Percentiles rank a stretch among this genome's conserved stretches.
phyloP scores from a whole-genome alignment of 2,329 filamentous ascomycete genomes.

The Talaromyces albobiverticillius region DNA sequence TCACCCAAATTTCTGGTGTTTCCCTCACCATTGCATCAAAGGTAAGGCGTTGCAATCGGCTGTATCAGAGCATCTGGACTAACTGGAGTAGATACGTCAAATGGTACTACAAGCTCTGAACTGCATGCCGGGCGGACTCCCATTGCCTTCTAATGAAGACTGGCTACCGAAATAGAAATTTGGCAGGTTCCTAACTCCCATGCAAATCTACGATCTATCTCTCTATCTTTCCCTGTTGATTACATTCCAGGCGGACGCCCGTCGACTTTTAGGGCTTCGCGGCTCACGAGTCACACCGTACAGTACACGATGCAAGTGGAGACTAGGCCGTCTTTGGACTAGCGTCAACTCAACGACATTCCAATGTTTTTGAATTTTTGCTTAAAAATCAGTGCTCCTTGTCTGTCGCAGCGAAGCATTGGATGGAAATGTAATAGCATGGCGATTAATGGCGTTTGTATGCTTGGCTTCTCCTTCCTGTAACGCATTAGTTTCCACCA shows the following conservation, averaged over 20 bases:
- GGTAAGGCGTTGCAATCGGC: not conserved
- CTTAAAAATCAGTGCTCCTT: not conserved
- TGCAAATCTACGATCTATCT: too few species aligned
- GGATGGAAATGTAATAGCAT: too few species aligned
- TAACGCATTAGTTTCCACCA: conserved; percentile 8
- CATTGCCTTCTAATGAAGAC: too few species aligned
- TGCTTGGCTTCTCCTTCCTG: not conserved
- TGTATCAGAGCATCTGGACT: too few species aligned
- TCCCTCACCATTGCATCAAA: not conserved
- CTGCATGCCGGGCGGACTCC: too few species aligned
- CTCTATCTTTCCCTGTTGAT: too few species aligned
- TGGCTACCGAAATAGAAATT: too few species aligned
- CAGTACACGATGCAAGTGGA: not conserved
- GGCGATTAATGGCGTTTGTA: not conserved
- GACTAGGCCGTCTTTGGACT: not conserved
- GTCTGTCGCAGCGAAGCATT: too few species aligned
- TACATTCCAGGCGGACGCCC: too few species aligned
- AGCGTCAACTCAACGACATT: not conserved
- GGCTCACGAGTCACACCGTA: too few species aligned
- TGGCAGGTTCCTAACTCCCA: too few species aligned
- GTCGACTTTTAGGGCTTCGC: too few species aligned
- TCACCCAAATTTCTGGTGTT: not conserved
- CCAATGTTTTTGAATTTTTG: not conserved
- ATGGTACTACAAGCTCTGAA: not conserved
- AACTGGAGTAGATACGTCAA: not conserved